A percentile compares a stretch with the other conserved stretches of the same genome.
These are phyloP conservation scores for Tagetes erecta DNA, from an alignment of 129 eudicot species.

Conservation along the genomic window DNA sequence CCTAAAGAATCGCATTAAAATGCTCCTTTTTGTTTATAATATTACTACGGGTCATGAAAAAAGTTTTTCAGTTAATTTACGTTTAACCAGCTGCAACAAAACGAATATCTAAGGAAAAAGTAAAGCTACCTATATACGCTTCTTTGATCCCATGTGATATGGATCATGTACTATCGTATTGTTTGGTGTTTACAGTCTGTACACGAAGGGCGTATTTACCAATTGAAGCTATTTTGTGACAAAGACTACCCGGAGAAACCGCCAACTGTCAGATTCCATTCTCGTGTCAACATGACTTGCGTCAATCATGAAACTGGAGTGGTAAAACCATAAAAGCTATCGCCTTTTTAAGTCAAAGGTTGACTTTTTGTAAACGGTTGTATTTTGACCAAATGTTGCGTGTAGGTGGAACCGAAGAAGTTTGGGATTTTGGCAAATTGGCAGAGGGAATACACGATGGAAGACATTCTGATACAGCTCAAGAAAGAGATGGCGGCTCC, in stretches of 20 bases:
- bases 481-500: constrained; percentile 38
- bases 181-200: constrained; percentile 11
- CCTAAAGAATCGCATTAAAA: neutral
- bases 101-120: neutral
- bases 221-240: constrained; percentile 16
- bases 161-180: neutral
- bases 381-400: neutral
- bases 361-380: neutral
- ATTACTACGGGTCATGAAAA: neutral
- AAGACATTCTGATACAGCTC: constrained; percentile 35
- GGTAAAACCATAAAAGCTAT: neutral
- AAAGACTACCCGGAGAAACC: constrained; percentile 20
- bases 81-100: neutral
- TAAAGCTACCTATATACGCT: neutral
- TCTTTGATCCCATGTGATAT: neutral
- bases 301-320: constrained; percentile 22
- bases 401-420: constrained; percentile 39
- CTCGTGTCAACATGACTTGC: constrained; percentile 19
- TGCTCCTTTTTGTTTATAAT: neutral
- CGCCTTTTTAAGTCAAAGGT: constrained; percentile 13
- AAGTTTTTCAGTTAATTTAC: neutral
- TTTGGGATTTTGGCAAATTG: constrained; percentile 40
- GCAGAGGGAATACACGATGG: constrained; percentile 42
- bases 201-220: constrained; percentile 21
- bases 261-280: constrained; percentile 17